These are phyloP conservation scores for Pichia cabralensis DNA, from an alignment of 805 yeast genomes.

Conservation along the genomic window DNA sequence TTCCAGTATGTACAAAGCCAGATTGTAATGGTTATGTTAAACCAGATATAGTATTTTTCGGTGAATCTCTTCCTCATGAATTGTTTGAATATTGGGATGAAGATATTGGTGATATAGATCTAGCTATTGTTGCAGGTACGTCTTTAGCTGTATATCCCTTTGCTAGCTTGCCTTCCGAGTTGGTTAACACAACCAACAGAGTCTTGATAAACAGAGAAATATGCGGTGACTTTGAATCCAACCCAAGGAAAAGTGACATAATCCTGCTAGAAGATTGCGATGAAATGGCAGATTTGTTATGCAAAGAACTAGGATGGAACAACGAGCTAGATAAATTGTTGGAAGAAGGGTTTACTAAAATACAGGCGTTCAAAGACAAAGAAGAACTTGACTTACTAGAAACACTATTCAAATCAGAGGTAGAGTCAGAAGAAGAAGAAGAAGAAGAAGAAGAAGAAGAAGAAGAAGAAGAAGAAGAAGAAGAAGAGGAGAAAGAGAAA, in stretches of 20 bases:
- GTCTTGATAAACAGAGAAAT: constrained; percentile 63
- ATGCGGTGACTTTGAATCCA: constrained; percentile 61
- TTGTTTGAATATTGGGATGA: constrained; percentile 66
- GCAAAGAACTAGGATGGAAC: constrained; percentile 54
- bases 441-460: too few relatives aligned
- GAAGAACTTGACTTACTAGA: too few relatives aligned
- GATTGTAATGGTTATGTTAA: constrained; percentile 71
- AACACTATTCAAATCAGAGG: too few relatives aligned
- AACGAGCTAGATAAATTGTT: constrained; percentile 39
- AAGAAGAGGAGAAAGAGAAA: too few relatives aligned
- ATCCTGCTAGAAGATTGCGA: constrained; percentile 59
- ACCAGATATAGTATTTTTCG: constrained; percentile 92
- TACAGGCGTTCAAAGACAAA: too few relatives aligned
- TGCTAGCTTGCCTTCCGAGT: constrained; percentile 70
- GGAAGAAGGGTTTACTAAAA: constrained; percentile 5
- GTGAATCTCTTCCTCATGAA: constrained; percentile 67
- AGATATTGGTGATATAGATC: constrained; percentile 40
- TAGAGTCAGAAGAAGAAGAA: too few relatives aligned
- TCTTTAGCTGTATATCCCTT: constrained; percentile 86
- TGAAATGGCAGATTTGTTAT: constrained; percentile 44
- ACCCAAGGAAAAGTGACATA: constrained; percentile 51
- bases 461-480: too few relatives aligned
- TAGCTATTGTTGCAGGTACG: constrained; percentile 88
- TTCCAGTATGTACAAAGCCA: constrained; percentile 51
- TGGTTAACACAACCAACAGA: constrained; percentile 38